Percentiles rank a stretch among this genome's conserved stretches.
These are phyloP conservation scores for Hygrophoropsis aurantiaca DNA, from an alignment of 768 basidiomycete species.

Conservation along the genomic window DNA sequence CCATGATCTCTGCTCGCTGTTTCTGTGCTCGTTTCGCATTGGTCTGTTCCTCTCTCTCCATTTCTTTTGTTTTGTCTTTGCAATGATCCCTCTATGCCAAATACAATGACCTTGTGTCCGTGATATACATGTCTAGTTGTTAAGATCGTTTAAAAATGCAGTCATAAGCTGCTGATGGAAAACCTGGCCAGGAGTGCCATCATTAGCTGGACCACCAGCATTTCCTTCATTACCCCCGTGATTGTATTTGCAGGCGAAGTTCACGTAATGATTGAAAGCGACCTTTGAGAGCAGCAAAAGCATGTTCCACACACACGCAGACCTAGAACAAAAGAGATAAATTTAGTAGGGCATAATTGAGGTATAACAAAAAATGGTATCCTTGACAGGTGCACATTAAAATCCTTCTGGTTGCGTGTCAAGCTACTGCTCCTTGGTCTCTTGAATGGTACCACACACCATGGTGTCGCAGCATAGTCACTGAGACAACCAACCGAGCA, in stretches of 20 bases:
- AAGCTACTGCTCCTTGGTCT: not conserved
- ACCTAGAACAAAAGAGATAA: constrained; percentile 2
- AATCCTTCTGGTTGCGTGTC: constrained; percentile 2
- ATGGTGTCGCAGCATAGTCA: constrained; percentile 7
- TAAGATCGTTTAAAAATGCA: too few relatives aligned
- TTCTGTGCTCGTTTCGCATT: too few relatives aligned
- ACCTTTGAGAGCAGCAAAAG: constrained; percentile 6
- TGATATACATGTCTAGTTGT: too few relatives aligned
- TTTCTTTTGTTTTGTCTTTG: too few relatives aligned
- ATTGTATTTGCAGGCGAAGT: not conserved
- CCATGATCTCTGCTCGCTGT: too few relatives aligned
- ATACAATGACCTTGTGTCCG: too few relatives aligned
- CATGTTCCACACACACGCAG: constrained; percentile 1
- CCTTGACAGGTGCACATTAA: constrained; percentile 8
- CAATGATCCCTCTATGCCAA: too few relatives aligned
- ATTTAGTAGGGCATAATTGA: too few relatives aligned
- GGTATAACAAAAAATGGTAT: not conserved
- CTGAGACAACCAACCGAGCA: too few relatives aligned
- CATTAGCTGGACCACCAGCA: not conserved
- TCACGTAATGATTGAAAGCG: constrained; percentile 3
- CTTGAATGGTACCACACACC: constrained; percentile 15
- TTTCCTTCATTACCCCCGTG: not conserved
- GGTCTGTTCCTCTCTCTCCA: too few relatives aligned
- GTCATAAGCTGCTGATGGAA: not conserved
- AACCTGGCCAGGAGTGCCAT: not conserved